phyloP scores from a whole-genome alignment of 2,329 filamentous ascomycete species.

The Rhynchosporium secalis region DNA sequence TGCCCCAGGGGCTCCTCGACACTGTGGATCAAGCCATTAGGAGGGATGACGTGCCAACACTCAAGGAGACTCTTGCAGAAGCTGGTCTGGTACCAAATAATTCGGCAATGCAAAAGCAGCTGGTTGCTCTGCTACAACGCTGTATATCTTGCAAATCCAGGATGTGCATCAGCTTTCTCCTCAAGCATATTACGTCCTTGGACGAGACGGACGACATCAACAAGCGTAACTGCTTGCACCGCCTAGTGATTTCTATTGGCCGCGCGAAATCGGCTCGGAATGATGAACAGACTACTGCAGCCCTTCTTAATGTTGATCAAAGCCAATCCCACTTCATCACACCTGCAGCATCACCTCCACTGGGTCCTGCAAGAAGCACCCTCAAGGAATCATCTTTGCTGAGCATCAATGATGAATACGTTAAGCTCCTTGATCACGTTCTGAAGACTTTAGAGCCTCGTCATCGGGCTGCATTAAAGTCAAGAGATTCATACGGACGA shows the following conservation, averaged over 20 bases:
- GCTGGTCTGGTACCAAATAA: conserved; percentile 56
- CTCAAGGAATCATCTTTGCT: conserved; percentile 68
- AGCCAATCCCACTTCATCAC: conserved; percentile 67
- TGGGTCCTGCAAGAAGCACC: conserved; percentile 61
- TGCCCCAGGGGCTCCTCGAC: conserved; percentile 69
- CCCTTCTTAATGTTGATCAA: conserved; percentile 46
- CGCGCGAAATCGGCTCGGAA: conserved; percentile 58
- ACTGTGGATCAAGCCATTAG: conserved; percentile 71
- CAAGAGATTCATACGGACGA: conserved; percentile 76
- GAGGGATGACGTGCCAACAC: conserved; percentile 59
- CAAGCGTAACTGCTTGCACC: conserved; percentile 88
- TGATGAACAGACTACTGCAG: conserved; percentile 25
- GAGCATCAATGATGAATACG: conserved; percentile 70
- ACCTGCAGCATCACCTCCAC: conserved; percentile 68
- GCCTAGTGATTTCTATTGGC: conserved; percentile 88
- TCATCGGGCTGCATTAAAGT: conserved; percentile 67
- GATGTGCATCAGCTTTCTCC: conserved; percentile 67
- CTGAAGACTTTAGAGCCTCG: conserved; percentile 67
- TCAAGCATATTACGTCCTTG: conserved; percentile 68
- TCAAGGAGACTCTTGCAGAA: conserved; percentile 59
- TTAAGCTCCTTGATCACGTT: conserved; percentile 63
- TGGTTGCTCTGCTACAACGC: conserved; percentile 78
- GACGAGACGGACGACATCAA: conserved; percentile 93
- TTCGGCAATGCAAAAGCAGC: conserved; percentile 60
- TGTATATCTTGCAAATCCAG: conserved; percentile 70